phyloP scores from a whole-genome alignment of 441 rosid genomes.

The Cnidoscolus chayamansa region DNA sequence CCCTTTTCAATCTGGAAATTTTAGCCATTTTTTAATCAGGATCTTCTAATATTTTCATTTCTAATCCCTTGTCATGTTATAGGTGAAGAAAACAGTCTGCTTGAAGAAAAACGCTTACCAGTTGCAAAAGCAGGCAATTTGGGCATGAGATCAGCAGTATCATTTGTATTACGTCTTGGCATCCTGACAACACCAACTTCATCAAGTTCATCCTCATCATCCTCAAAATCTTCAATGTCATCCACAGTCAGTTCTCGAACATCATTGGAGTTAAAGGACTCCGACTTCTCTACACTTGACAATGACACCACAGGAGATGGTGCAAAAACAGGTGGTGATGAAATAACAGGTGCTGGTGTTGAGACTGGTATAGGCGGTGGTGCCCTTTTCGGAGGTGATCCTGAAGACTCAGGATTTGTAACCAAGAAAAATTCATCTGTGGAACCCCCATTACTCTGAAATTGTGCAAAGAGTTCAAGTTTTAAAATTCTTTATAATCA shows the following conservation, averaged over 20 bases:
- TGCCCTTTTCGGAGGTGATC: conserved; percentile 90
- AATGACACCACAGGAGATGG: conserved; percentile 50
- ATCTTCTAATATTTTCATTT: neutral
- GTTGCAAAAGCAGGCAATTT: conserved; percentile 79
- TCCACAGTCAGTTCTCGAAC: conserved; percentile 88
- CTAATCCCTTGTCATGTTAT: neutral
- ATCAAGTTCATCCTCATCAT: conserved; percentile 55
- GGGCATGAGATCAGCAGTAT: conserved; percentile 67
- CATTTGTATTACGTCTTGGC: conserved; percentile 67
- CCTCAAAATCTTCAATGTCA: conserved; percentile 97
- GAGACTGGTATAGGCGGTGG: conserved; percentile 65
- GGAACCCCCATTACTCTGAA: conserved; percentile 65
- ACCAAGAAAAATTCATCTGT: conserved; percentile 85
- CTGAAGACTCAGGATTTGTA: conserved; percentile 74
- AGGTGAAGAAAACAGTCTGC: neutral
- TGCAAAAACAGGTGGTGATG: conserved; percentile 48
- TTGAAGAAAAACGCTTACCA: conserved; percentile 41
- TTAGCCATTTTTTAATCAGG: neutral
- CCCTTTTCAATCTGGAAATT: no score
- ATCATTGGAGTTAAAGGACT: conserved; percentile 64
- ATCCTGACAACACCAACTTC: conserved; percentile 61
- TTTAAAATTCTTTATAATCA: neutral
- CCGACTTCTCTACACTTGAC: conserved; percentile 57
- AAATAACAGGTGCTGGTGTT: conserved; percentile 41
- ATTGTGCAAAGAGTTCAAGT: conserved; percentile 12